Conservation (phyloP, 2,329 filamentous ascomycete species). For the Botrytis paeoniae region DNA sequence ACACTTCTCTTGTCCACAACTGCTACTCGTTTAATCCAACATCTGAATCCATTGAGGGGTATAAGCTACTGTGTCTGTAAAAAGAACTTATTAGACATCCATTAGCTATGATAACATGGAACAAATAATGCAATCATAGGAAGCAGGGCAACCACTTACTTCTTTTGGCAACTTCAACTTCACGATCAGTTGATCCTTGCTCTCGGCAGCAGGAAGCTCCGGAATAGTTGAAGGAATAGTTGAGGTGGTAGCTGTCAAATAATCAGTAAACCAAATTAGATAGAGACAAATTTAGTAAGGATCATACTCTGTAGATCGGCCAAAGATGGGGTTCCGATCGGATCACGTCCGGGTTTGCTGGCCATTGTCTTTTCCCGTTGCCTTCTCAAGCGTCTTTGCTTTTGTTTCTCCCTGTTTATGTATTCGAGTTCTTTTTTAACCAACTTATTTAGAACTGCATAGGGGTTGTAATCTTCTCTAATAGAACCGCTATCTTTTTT, state of each 20-base stretch:
- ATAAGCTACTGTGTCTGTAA: neutral
- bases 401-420: no score
- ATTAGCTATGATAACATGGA: neutral
- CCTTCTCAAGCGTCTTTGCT: neutral
- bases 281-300: neutral
- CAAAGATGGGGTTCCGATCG: neutral
- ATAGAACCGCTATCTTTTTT: no score
- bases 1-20: neutral
- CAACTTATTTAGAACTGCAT: no score
- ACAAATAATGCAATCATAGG: rapidly evolving
- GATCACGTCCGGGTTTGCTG: neutral
- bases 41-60: neutral
- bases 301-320: neutral
- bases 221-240: rapidly evolving
- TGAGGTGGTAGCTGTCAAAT: neutral
- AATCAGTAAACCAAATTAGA: neutral
- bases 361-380: neutral
- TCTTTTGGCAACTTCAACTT: neutral
- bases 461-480: no score
- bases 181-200: neutral
- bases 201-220: neutral
- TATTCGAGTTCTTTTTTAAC: no score
- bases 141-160: neutral
- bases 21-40: rapidly evolving
- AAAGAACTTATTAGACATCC: neutral